Evolutionary conservation across 2,329 filamentous ascomycete genomes (phyloP).

Genomic region (Lasiodiplodia gonubiensis): DNA sequence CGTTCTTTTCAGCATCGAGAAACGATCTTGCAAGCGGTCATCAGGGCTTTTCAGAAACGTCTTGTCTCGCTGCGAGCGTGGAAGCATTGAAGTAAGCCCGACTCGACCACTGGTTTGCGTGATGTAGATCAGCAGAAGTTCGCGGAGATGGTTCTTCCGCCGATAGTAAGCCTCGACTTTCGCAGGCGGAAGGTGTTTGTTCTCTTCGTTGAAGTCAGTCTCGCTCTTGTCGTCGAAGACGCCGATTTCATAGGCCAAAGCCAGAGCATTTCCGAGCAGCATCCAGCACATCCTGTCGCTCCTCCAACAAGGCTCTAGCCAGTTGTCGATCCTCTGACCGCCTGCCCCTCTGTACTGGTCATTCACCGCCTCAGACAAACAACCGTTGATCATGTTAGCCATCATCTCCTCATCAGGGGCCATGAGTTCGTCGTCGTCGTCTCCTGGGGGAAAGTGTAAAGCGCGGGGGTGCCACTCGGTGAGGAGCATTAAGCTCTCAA

Average conservation of each 20-base stretch:
- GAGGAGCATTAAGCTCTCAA: constrained; percentile 90
- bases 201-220: constrained; percentile 56
- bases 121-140: constrained; percentile 86
- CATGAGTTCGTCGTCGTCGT: constrained; percentile 68
- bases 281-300: constrained; percentile 96
- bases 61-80: constrained; percentile 49
- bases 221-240: constrained; percentile 92
- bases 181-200: constrained; percentile 44
- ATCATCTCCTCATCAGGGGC: constrained; percentile 63
- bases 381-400: constrained; percentile 30
- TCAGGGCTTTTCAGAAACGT: constrained; percentile 39
- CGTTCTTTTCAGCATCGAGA: constrained; percentile 31
- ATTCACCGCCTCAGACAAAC: constrained; percentile 1
- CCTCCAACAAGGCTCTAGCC: constrained; percentile 95
- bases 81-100: constrained; percentile 92
- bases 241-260: constrained; percentile 89
- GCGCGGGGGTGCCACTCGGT: constrained; percentile 98
- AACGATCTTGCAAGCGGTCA: constrained; percentile 44
- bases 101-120: constrained; percentile 92
- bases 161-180: constrained; percentile 79
- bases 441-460: constrained; percentile 83
- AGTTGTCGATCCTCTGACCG: constrained; percentile 87
- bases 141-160: constrained; percentile 79
- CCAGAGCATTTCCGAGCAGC: constrained; percentile 88
- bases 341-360: constrained; percentile 64